phyloP scores from a whole-genome alignment of 106 monocot genomes.

The Allium sativum region DNA sequence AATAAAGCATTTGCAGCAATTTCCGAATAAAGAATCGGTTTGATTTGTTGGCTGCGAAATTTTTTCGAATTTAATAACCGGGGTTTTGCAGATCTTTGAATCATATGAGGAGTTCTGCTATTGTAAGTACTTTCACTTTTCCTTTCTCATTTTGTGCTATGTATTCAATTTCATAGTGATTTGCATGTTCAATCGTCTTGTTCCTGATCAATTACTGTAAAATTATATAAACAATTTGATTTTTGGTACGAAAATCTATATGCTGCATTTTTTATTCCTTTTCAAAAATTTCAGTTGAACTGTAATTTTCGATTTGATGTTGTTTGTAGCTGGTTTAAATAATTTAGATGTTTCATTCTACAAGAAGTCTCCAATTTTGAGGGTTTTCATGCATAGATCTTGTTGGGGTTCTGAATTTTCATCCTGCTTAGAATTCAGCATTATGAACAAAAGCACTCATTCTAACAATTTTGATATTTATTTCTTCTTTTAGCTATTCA shows the following conservation, averaged over 20 bases:
- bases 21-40: not conserved
- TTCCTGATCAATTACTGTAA: not conserved
- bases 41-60: not conserved
- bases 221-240: not conserved
- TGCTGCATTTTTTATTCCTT: not conserved
- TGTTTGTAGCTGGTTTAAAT: too few species aligned
- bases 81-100: not conserved
- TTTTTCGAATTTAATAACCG: not conserved
- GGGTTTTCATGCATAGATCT: too few species aligned
- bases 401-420: not conserved
- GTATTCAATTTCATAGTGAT: not conserved
- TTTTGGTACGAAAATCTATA: not conserved
- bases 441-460: not conserved
- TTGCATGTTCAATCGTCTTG: not conserved
- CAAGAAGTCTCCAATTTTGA: too few species aligned
- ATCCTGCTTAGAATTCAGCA: not conserved
- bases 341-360: too few species aligned
- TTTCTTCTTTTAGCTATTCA: constrained; percentile 21
- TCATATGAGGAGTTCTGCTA: constrained; percentile 7
- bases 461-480: not conserved
- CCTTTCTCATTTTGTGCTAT: not conserved
- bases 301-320: too few species aligned
- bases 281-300: not conserved
- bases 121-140: constrained; percentile 2
- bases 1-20: not conserved